phyloP scores from a whole-genome alignment of 2,329 filamentous ascomycete species.

The Fusarium tjaetaba region DNA sequence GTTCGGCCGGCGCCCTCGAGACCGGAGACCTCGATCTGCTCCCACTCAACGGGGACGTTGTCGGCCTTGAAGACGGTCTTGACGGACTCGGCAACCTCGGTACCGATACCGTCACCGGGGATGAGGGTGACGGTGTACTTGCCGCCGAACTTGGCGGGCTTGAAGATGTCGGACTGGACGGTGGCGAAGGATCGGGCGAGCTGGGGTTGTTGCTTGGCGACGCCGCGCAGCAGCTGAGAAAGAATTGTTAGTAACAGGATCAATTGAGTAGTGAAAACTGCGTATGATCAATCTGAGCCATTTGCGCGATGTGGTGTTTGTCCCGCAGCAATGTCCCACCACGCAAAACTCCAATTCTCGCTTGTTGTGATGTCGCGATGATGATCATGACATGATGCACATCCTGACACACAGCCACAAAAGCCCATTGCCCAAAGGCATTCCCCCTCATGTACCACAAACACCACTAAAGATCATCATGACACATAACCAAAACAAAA shows the following conservation, averaged over 20 bases:
- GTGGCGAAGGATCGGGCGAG: conserved; percentile 75
- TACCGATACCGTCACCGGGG: conserved; percentile 98
- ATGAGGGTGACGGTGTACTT: conserved; percentile 99
- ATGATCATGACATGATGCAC: conserved; percentile 35
- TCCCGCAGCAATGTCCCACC: not conserved
- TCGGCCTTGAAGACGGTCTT: conserved; percentile 99
- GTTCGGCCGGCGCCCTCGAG: conserved; percentile 83
- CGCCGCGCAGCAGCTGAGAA: conserved; percentile 62
- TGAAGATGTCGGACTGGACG: conserved; percentile 95
- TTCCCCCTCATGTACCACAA: not conserved
- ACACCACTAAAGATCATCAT: conserved; percentile 9
- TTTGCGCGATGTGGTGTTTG: not conserved
- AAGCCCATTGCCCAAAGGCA: not conserved
- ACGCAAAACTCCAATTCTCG: not conserved
- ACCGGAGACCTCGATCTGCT: conserved; percentile 95
- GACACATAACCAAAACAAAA: not conserved
- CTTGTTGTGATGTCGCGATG: conserved; percentile 10
- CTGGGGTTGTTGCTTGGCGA: conserved; percentile 58
- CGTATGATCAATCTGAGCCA: not conserved
- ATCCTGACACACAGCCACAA: conserved; percentile 1
- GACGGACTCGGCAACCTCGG: conserved; percentile 96
- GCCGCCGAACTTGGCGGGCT: conserved; percentile 97
- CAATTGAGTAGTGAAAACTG: conserved; percentile 9
- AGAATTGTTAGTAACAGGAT: conserved; percentile 36
- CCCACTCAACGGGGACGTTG: conserved; percentile 98